phyloP scores from a whole-genome alignment of 208 protist species.

The Blechomonas ayalai region DNA sequence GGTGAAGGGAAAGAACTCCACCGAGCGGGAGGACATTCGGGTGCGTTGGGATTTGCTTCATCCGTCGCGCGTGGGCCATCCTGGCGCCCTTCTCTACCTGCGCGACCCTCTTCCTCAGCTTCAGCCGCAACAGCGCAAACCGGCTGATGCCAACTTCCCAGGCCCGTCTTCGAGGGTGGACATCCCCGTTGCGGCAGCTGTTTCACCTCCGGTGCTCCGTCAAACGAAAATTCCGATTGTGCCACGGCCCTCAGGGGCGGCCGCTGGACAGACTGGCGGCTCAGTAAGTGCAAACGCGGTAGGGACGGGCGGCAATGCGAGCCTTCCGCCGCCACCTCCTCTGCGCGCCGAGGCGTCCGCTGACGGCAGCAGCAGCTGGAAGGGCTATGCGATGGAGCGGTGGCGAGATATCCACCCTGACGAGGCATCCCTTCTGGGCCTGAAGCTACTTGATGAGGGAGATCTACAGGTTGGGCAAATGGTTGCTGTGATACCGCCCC shows the following conservation, averaged over 20 bases:
- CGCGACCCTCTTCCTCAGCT: conserved; percentile 31
- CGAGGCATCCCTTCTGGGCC: conserved; percentile 33
- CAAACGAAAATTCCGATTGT: too few species aligned
- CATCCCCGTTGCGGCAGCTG: too few species aligned
- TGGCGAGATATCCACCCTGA: conserved; percentile 37
- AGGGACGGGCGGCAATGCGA: not conserved
- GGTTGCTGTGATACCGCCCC: conserved; percentile 55
- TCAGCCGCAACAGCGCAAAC: conserved; percentile 23
- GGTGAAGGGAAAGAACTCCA: conserved; percentile 61
- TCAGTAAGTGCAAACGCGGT: not conserved
- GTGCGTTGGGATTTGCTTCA: conserved; percentile 69
- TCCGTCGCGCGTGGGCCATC: conserved; percentile 37
- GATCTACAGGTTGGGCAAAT: conserved; percentile 36
- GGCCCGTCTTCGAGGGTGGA: too few species aligned
- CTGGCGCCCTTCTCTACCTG: conserved; percentile 47
- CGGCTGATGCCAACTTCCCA: too few species aligned
- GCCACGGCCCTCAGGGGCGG: too few species aligned
- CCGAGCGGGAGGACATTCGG: conserved; percentile 64
- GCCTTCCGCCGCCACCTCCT: not conserved
- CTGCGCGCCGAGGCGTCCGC: too few species aligned
- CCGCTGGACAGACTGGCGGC: too few species aligned
- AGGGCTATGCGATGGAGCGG: conserved; percentile 45
- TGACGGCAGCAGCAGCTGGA: conserved; percentile 16
- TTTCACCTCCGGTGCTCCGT: too few species aligned
- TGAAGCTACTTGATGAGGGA: conserved; percentile 22